Conservation (phyloP, 228 moss, liverwort and hornwort species). For the Sphagnum magellanicum region DNA sequence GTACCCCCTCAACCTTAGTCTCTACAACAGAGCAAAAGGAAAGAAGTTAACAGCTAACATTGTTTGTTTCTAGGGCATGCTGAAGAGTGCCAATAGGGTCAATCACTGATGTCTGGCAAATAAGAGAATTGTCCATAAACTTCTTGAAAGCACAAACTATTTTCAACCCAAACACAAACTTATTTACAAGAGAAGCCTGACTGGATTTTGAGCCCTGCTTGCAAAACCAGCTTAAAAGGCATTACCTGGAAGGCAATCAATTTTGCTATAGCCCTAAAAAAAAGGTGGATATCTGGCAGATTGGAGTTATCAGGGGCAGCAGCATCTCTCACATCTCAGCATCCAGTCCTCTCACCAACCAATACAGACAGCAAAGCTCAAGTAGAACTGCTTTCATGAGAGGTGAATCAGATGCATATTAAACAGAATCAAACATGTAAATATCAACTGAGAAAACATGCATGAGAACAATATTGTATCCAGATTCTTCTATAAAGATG, state of each 20-base stretch:
- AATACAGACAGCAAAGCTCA: not conserved
- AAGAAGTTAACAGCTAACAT: constrained; percentile 33
- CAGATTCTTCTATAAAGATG: too few species aligned
- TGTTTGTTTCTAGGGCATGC: constrained; percentile 64
- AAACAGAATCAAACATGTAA: too few species aligned
- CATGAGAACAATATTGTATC: too few species aligned
- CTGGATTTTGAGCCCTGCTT: not conserved
- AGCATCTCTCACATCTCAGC: constrained; percentile 69
- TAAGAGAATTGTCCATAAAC: not conserved
- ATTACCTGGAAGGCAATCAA: constrained; percentile 93
- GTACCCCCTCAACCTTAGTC: too few species aligned
- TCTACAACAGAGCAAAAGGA: not conserved
- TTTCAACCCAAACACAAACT: too few species aligned
- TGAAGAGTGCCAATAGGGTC: constrained; percentile 73
- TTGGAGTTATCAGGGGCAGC: constrained; percentile 66
- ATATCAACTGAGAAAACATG: too few species aligned
- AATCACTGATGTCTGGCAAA: constrained; percentile 83
- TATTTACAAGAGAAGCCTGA: too few species aligned
- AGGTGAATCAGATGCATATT: too few species aligned
- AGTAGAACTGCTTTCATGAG: too few species aligned
- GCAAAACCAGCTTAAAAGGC: not conserved
- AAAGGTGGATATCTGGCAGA: constrained; percentile 94
- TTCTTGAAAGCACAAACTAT: not conserved
- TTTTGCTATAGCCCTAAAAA: constrained; percentile 86
- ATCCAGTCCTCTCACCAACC: constrained; percentile 80